Percentiles rank a stretch among this genome's conserved stretches.
Conservation (phyloP, 257 asterid species). For the Gentiana macrophylla region DNA sequence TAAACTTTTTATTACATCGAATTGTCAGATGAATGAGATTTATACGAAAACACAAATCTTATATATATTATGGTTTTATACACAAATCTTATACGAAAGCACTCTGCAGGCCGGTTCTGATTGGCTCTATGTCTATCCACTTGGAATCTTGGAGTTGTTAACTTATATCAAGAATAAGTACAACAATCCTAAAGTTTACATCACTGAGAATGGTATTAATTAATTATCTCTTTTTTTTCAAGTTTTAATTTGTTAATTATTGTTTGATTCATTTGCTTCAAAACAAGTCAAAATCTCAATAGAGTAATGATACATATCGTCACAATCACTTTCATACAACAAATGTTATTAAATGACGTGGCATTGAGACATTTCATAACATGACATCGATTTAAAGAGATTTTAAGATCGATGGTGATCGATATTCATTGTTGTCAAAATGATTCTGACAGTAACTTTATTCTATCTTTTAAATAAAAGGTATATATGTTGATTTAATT, state of each 20-base stretch:
- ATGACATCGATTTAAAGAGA: slow-evolving; percentile 9
- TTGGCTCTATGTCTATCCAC: slow-evolving; percentile 28
- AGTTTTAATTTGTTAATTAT: neutral
- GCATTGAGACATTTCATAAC: slow-evolving; percentile 13
- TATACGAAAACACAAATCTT: slow-evolving; percentile 13
- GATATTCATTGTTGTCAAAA: too few species aligned
- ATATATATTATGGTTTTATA: neutral
- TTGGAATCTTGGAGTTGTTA: slow-evolving; percentile 20
- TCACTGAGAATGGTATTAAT: slow-evolving; percentile 25
- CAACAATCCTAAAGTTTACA: slow-evolving; percentile 22
- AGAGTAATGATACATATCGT: neutral
- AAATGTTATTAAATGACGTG: neutral
- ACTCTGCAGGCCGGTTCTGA: neutral
- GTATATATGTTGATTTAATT: too few species aligned
- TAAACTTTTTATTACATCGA: slow-evolving; percentile 6
- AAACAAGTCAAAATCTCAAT: too few species aligned
- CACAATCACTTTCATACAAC: slow-evolving; percentile 2
- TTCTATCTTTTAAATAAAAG: too few species aligned
- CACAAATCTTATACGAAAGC: neutral
- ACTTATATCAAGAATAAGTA: slow-evolving; percentile 18
- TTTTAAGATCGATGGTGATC: too few species aligned
- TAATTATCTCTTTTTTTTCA: neutral
- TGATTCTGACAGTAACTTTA: too few species aligned
- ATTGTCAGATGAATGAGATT: neutral
- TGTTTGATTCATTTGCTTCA: neutral